Conservation (phyloP, 805 yeast species). For the Wickerhamiella lipophila region DNA sequence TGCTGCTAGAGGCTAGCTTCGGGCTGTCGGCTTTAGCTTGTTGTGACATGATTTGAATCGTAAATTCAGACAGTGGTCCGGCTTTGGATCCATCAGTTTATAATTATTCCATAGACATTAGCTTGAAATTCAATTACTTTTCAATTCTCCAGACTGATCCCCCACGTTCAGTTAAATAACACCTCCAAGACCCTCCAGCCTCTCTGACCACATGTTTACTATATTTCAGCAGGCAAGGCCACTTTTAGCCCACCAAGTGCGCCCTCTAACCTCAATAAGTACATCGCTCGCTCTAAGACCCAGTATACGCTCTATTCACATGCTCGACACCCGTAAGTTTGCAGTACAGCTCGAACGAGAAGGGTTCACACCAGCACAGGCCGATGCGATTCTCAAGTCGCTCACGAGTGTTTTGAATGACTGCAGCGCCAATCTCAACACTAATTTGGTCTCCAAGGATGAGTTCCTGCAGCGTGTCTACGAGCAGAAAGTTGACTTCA, state of each 20-base stretch:
- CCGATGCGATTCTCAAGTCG: conserved; percentile 64
- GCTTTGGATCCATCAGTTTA: too few species aligned
- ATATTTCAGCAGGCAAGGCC: neutral
- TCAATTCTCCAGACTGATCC: too few species aligned
- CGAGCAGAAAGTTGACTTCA: conserved; percentile 93
- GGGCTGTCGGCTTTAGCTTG: too few species aligned
- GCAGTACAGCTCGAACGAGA: conserved; percentile 51
- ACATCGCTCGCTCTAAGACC: neutral
- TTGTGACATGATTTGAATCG: too few species aligned
- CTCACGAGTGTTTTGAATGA: conserved; percentile 66
- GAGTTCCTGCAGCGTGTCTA: conserved; percentile 72
- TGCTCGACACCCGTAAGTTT: conserved; percentile 67
- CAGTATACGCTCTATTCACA: conserved; percentile 19
- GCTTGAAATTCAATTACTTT: too few species aligned
- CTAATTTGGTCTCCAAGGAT: conserved; percentile 75
- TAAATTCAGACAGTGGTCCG: too few species aligned
- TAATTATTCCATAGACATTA: too few species aligned
- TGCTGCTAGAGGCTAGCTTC: too few species aligned
- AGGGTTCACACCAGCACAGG: conserved; percentile 65
- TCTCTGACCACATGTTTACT: neutral
- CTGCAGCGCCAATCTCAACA: conserved; percentile 61
- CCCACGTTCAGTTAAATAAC: too few species aligned
- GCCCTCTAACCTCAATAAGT: neutral
- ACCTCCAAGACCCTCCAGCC: neutral
- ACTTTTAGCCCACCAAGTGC: neutral